phyloP scores from a whole-genome alignment of 768 basidiomycete species.

The Flagelloscypha sp. region DNA sequence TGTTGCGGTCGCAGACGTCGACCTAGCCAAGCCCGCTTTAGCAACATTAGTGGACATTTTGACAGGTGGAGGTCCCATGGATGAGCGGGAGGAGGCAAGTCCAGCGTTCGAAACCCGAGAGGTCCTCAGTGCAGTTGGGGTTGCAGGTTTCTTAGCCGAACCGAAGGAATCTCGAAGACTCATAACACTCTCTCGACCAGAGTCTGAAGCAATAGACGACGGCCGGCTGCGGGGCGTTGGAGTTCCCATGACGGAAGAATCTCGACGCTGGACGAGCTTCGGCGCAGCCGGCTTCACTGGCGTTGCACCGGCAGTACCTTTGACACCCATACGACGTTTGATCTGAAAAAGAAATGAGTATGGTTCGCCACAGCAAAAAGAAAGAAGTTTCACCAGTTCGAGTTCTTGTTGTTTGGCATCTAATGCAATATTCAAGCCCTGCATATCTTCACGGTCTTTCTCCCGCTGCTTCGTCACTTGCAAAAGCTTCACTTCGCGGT shows the following conservation, averaged over 20 bases:
- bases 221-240: slow-evolving; percentile 49
- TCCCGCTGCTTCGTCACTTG: slow-evolving; percentile 60
- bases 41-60: no score
- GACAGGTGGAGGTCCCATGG: slow-evolving; percentile 44
- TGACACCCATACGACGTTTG: slow-evolving; percentile 54
- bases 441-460: slow-evolving; percentile 67
- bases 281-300: slow-evolving; percentile 33
- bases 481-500: slow-evolving; percentile 73
- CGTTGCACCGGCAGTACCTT: slow-evolving; percentile 47
- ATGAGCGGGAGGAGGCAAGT: slow-evolving; percentile 21
- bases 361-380: neutral
- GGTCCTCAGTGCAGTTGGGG: slow-evolving; percentile 24
- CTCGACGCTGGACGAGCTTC: slow-evolving; percentile 37
- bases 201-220: slow-evolving; percentile 47
- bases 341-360: slow-evolving; percentile 30
- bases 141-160: slow-evolving; percentile 25
- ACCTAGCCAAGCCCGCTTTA: no score
- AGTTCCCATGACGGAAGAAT: slow-evolving; percentile 52
- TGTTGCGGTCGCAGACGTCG: no score
- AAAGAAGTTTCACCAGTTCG: slow-evolving; percentile 56
- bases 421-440: slow-evolving; percentile 83
- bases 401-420: slow-evolving; percentile 94
- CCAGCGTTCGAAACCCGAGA: slow-evolving; percentile 14
- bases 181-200: slow-evolving; percentile 25
- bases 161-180: no score